phyloP scores from a whole-genome alignment of 306 rosid genomes.

The Rubus idaeus region DNA sequence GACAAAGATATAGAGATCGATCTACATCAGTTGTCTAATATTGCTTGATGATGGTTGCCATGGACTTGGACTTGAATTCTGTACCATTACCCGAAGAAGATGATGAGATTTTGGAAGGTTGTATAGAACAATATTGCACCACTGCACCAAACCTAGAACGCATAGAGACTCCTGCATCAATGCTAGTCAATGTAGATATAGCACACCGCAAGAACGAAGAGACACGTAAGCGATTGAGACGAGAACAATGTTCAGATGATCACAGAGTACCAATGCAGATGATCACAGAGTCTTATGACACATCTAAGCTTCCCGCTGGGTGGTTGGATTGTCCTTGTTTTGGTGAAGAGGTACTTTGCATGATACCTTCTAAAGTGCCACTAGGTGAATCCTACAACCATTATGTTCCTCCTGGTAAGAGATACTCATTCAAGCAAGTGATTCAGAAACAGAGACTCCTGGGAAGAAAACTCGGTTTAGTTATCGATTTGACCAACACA shows the following conservation, averaged over 20 bases:
- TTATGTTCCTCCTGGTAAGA: constrained; percentile 74
- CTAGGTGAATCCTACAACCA: constrained; percentile 80
- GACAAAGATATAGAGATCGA: too few species aligned
- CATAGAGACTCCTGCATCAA: constrained; percentile 49
- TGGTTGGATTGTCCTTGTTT: constrained; percentile 89
- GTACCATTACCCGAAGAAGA: constrained; percentile 83
- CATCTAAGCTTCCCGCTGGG: constrained; percentile 79
- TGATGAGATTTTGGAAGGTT: constrained; percentile 65
- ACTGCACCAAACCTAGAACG: constrained; percentile 47
- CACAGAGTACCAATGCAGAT: constrained; percentile 26
- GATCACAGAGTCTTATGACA: constrained; percentile 37
- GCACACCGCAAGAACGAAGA: constrained; percentile 97
- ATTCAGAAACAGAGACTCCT: constrained; percentile 84
- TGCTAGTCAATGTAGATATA: constrained; percentile 35
- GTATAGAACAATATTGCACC: constrained; percentile 41
- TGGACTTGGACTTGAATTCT: constrained; percentile 79
- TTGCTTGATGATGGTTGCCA: constrained; percentile 58
- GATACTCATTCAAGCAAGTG: constrained; percentile 98
- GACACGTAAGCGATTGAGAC: constrained; percentile 68
- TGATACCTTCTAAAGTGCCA: constrained; percentile 99
- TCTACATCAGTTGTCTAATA: not conserved
- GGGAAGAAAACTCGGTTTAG: constrained; percentile 88
- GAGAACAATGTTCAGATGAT: constrained; percentile 67
- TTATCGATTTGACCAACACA: constrained; percentile 93
- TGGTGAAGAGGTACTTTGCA: constrained; percentile 70